phyloP scores from a whole-genome alignment of 2,329 filamentous ascomycete species.

The Nigrospora oryzae region DNA sequence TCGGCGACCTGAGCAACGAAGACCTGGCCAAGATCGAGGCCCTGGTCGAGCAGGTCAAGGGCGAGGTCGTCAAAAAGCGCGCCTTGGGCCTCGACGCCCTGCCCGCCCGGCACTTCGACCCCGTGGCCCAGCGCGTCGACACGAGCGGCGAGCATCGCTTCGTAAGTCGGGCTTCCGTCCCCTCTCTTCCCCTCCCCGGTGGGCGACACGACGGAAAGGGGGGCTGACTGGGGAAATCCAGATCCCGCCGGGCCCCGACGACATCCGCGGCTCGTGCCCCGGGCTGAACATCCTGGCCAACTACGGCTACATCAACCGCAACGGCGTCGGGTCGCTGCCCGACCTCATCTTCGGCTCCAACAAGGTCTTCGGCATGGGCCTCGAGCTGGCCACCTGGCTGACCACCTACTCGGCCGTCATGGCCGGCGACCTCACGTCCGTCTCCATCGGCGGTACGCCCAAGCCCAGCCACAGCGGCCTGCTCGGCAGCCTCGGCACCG shows the following conservation, averaged over 20 bases:
- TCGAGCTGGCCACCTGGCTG: slow-evolving; percentile 31
- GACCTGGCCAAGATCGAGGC: too few relatives aligned
- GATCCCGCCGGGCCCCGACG: neutral
- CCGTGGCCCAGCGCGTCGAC: too few relatives aligned
- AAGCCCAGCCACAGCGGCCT: slow-evolving; percentile 27
- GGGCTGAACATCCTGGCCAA: slow-evolving; percentile 1
- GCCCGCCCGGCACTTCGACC: too few relatives aligned
- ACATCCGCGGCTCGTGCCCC: neutral
- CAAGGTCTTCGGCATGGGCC: slow-evolving; percentile 35
- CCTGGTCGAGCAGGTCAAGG: too few relatives aligned
- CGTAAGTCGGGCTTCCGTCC: too few relatives aligned
- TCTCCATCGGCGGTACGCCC: slow-evolving; percentile 40
- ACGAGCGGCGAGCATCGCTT: too few relatives aligned
- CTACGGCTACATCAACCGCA: slow-evolving; percentile 1
- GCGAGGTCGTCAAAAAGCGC: too few relatives aligned
- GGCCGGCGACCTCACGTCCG: slow-evolving; percentile 39
- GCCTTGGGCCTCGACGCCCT: too few relatives aligned
- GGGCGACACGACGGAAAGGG: too few relatives aligned
- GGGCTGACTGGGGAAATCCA: too few relatives aligned
- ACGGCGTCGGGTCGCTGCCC: neutral
- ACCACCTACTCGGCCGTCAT: slow-evolving; percentile 33
- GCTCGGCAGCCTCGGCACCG: slow-evolving; percentile 28
- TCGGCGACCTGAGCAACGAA: too few relatives aligned
- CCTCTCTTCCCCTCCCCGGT: too few relatives aligned
- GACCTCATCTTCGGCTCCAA: slow-evolving; percentile 2